Base-by-base conservation (phyloP, 108 stramenopile genomes). In the Conticribra guillardii region DNA sequence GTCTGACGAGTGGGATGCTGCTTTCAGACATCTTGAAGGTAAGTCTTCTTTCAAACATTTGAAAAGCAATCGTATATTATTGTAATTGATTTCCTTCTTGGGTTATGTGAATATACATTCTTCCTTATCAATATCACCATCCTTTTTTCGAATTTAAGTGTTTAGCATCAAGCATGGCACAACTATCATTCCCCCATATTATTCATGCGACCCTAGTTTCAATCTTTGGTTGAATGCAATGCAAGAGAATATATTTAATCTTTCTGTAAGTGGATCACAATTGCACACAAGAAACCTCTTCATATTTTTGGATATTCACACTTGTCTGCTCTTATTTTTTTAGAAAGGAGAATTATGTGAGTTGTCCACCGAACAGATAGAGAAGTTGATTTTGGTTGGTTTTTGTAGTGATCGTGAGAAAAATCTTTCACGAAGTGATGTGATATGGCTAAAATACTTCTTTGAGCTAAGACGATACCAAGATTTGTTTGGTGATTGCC, bases 321-420 rank as follows among this genome's bases (percentile, higher is more conserved):
- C n/a, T n/a, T n/a, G n/a, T n/a, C n/a, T n/a, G n/a, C n/a, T n/a
- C n/a, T n/a, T n/a, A n/a, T n/a, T n/a, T n/a, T n/a, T n/a, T n/a
- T n/a, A n/a, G n/a, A 78, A 60, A 19, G 76, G 76, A 27, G 64
- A 70, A 23, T 31, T 56, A 0, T 78, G 76, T 53, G 76, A 62
- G 14, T 44, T 78, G 11, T 78, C 76, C 17, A 64, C 28, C n/a
- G 63, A 51, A 31, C 76, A 78, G 52, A 78, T 78, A 51, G 76
- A 78, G 60, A 65, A 47, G 50, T 51, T 78, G 37, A 71, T 71
- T 27, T 28, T 78, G 46, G 59, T 78, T 65, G 76, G 76, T 28
- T 78, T 78, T 49, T 78, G 68, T 30, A 58, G 29, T 23, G 76
- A 78, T 26, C 76, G 76, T 31, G 63, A 62, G 47, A 57, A 59